These are phyloP conservation scores for Ceratocystis smalleyi DNA, from an alignment of 2,329 filamentous ascomycete genomes.

Conservation along the genomic window DNA sequence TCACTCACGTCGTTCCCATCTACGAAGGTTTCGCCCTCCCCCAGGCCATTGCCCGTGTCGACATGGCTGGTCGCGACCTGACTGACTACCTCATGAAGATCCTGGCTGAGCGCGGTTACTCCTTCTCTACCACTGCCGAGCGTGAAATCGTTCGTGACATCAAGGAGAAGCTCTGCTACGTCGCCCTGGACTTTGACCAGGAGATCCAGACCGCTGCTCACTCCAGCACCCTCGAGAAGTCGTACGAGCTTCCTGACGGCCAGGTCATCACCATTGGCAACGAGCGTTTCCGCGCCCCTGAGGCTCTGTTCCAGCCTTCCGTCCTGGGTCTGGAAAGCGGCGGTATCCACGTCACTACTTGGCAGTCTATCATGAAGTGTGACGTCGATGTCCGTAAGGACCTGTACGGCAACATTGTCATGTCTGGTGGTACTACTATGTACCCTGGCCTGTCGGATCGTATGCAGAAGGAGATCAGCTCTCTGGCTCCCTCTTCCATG, in stretches of 20 bases:
- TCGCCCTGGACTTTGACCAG: constrained; percentile 99
- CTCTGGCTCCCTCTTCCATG: constrained; percentile 98
- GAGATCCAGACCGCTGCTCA: constrained; percentile 99
- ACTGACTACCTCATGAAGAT: constrained; percentile 99
- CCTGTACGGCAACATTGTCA: constrained; percentile 99
- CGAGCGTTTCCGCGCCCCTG: constrained; percentile 98
- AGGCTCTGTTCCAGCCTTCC: constrained; percentile 98
- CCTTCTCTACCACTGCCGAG: constrained; percentile 99
- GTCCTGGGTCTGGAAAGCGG: constrained; percentile 96
- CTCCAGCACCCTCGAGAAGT: constrained; percentile 98
- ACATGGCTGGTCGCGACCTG: constrained; percentile 99
- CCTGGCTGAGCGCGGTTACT: constrained; percentile 96
- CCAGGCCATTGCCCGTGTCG: constrained; percentile 99
- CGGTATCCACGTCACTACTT: constrained; percentile 98
- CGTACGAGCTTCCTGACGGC: constrained; percentile 97
- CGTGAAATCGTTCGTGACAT: constrained; percentile 99
- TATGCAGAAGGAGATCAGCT: constrained; percentile 99
- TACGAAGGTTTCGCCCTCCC: constrained; percentile 99
- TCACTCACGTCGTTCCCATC: constrained; percentile 99
- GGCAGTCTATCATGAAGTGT: constrained; percentile 99
- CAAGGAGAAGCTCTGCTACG: constrained; percentile 99
- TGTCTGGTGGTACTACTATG: constrained; percentile 99
- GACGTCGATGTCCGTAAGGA: constrained; percentile 99
- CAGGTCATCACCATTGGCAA: constrained; percentile 99
- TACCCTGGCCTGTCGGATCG: constrained; percentile 99